A percentile compares a stretch with the other conserved stretches of the same genome.
phyloP scores from a whole-genome alignment of 371 early-diverging fungal species.

The Mucor indicus region DNA sequence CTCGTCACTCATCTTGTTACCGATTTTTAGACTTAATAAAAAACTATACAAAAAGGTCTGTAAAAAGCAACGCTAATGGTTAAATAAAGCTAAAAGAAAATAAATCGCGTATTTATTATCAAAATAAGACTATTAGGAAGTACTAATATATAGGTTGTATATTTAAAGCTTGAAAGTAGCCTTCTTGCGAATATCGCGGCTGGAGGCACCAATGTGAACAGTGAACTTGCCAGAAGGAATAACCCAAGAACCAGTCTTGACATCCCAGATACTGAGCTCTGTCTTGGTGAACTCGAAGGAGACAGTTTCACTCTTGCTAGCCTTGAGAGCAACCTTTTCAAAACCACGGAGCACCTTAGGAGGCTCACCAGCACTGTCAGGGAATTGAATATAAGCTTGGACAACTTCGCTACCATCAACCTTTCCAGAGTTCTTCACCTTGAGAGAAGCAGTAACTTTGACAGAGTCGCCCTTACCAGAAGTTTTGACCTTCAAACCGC shows the following conservation, averaged over 20 bases:
- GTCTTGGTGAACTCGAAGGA: constrained; percentile 29
- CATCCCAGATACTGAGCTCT: constrained; percentile 50
- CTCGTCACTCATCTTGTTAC: too few species aligned
- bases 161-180: constrained; percentile 16
- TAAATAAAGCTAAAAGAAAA: too few species aligned
- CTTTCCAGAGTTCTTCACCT: constrained; percentile 47
- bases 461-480: neutral
- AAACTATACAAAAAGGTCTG: too few species aligned
- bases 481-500: constrained; percentile 18
- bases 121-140: too few species aligned
- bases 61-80: too few species aligned
- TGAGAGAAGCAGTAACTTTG: constrained; percentile 26
- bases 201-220: constrained; percentile 47
- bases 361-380: constrained; percentile 43
- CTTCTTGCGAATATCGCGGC: constrained; percentile 43
- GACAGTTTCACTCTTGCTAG: constrained; percentile 24
- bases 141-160: too few species aligned
- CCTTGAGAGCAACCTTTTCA: constrained; percentile 42
- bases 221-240: constrained; percentile 44
- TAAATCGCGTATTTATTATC: too few species aligned
- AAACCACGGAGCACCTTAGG: constrained; percentile 56
- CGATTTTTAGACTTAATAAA: too few species aligned
- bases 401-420: constrained; percentile 55
- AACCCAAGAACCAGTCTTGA: constrained; percentile 28
- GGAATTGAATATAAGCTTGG: constrained; percentile 56